phyloP scores from a whole-genome alignment of 257 asterid genomes.

The Orobanche coerulescens region DNA sequence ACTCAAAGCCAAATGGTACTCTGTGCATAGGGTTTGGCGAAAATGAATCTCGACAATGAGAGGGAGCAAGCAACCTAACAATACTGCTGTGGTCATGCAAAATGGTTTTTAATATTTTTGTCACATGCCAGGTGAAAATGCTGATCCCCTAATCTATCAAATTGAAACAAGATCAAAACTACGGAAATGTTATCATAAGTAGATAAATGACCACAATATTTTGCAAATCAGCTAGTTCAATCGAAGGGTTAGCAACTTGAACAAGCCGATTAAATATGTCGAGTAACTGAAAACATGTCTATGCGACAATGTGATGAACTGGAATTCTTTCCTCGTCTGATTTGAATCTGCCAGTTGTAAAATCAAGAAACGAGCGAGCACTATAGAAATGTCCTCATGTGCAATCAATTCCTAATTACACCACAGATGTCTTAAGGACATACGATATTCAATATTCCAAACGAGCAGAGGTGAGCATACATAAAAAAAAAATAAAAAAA shows the following conservation, averaged over 20 bases:
- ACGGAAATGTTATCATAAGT: too few species aligned
- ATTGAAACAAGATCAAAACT: too few species aligned
- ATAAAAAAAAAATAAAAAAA: too few species aligned
- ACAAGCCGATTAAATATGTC: slow-evolving; percentile 68
- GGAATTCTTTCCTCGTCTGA: slow-evolving; percentile 94
- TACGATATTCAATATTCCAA: too few species aligned
- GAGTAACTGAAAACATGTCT: slow-evolving; percentile 82
- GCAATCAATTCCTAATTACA: too few species aligned
- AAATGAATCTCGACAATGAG: neutral
- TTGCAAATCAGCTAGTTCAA: too few species aligned
- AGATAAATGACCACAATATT: too few species aligned
- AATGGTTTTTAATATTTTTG: neutral
- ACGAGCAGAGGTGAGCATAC: too few species aligned
- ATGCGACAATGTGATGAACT: slow-evolving; percentile 72
- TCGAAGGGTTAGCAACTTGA: slow-evolving; percentile 65
- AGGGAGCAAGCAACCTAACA: neutral
- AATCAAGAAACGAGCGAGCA: slow-evolving; percentile 20
- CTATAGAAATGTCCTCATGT: neutral
- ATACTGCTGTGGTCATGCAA: neutral
- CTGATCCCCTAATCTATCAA: neutral
- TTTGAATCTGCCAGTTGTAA: slow-evolving; percentile 63
- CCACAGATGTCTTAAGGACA: too few species aligned
- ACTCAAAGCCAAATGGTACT: neutral
- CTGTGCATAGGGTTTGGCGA: neutral
- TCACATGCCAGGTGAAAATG: neutral